Evolutionary conservation across 345 rosid genomes (phyloP).

Genomic region (Dimocarpus longan): DNA sequence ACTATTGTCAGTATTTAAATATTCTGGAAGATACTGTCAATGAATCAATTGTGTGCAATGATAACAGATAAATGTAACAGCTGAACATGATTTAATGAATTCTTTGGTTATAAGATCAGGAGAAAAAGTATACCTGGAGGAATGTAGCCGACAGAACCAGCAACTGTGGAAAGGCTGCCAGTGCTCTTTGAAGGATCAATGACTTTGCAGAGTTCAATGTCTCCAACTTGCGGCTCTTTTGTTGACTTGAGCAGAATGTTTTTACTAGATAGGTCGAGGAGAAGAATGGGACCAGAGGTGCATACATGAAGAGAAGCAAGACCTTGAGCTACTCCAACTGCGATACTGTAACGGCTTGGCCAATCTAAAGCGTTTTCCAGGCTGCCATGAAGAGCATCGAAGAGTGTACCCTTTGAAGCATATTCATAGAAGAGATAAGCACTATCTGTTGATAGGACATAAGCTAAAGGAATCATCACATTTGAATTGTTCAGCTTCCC

Average conservation of each 20-base stretch:
- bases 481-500: constrained; percentile 82
- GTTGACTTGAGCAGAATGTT: constrained; percentile 76
- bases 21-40: not conserved
- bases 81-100: not conserved
- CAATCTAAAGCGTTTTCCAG: constrained; percentile 57
- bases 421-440: constrained; percentile 78
- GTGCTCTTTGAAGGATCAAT: constrained; percentile 82
- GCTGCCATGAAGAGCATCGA: constrained; percentile 60
- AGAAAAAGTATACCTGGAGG: constrained; percentile 65
- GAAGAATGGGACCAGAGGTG: constrained; percentile 61
- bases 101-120: not conserved
- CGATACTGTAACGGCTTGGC: constrained; percentile 83
- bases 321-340: constrained; percentile 87
- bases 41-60: not conserved
- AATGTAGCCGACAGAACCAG: constrained; percentile 85
- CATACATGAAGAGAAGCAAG: constrained; percentile 78
- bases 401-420: constrained; percentile 58
- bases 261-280: constrained; percentile 77
- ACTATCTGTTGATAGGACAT: constrained; percentile 61
- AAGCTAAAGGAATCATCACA: constrained; percentile 86
- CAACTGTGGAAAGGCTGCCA: constrained; percentile 81
- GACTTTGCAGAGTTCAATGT: constrained; percentile 83
- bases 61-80: not conserved
- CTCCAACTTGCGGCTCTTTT: constrained; percentile 79
- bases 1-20: not conserved